phyloP scores from a whole-genome alignment of 2,329 filamentous ascomycete genomes.

The Calonectria hawksworthii region DNA sequence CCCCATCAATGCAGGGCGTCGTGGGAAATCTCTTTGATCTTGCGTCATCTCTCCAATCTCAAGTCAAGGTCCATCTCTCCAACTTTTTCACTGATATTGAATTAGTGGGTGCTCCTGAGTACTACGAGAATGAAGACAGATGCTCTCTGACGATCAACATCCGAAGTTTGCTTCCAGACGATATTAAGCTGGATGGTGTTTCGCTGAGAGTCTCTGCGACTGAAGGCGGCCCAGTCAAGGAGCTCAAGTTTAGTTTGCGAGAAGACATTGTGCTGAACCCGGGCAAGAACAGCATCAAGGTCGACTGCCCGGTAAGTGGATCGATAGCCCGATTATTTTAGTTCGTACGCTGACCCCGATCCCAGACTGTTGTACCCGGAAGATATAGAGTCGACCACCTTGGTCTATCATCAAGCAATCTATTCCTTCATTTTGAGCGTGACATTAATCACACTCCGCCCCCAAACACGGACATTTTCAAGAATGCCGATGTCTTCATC shows the following conservation, averaged over 20 bases:
- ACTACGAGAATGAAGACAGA: constrained; percentile 80
- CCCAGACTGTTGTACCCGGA: constrained; percentile 76
- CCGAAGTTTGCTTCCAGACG: constrained; percentile 79
- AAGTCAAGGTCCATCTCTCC: constrained; percentile 76
- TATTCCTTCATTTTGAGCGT: constrained; percentile 76
- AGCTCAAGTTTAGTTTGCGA: constrained; percentile 59
- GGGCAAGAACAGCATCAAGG: constrained; percentile 60
- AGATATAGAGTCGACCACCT: constrained; percentile 83
- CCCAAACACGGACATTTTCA: constrained; percentile 66
- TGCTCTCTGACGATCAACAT: constrained; percentile 79
- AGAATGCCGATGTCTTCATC: constrained; percentile 74
- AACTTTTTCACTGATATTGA: constrained; percentile 81
- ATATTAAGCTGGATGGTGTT: constrained; percentile 75
- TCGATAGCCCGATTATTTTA: constrained; percentile 43
- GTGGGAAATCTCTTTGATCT: constrained; percentile 63
- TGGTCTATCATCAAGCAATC: constrained; percentile 72
- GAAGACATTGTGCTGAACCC: constrained; percentile 55
- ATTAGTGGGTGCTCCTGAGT: constrained; percentile 77
- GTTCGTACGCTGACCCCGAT: not conserved
- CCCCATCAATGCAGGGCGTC: constrained; percentile 60
- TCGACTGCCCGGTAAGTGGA: constrained; percentile 53
- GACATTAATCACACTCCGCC: constrained; percentile 63
- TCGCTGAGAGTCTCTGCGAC: constrained; percentile 74
- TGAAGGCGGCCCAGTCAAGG: constrained; percentile 69
- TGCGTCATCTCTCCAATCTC: constrained; percentile 62